Evolutionary conservation across 805 yeast species (phyloP).

Genomic region (Schwanniomyces sp.): DNA sequence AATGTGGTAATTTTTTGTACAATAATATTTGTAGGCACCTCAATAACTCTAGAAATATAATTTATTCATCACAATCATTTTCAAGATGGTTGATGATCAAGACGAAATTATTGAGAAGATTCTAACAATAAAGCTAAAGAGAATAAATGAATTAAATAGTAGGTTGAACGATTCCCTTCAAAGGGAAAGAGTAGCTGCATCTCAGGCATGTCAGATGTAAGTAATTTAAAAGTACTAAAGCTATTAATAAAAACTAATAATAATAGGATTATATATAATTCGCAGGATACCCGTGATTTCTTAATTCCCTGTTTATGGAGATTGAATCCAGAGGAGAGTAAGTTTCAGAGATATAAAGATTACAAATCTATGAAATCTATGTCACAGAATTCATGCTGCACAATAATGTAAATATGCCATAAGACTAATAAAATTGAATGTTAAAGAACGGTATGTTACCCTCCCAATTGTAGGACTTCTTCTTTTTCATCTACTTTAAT

Average conservation of each 20-base stretch:
- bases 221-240: conserved; percentile 8
- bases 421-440: not conserved
- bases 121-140: conserved; percentile 55
- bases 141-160: conserved; percentile 57
- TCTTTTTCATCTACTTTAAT: conserved; percentile 46
- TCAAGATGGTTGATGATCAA: not conserved
- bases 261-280: conserved; percentile 39
- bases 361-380: conserved; percentile 6
- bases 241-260: conserved; percentile 1
- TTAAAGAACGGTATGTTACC: conserved; percentile 11
- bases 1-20: not conserved
- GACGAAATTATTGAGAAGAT: conserved; percentile 37
- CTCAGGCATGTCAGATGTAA: conserved; percentile 54
- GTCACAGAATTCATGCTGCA: conserved; percentile 23
- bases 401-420: conserved; percentile 19
- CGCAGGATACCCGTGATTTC: conserved; percentile 46
- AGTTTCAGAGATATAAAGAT: conserved; percentile 27
- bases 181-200: conserved; percentile 61
- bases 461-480: conserved; percentile 49
- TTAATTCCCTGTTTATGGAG: conserved; percentile 47
- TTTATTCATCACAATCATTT: not conserved
- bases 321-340: conserved; percentile 31
- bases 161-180: conserved; percentile 52
- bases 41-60: too few species aligned
- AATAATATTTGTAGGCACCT: not conserved